A percentile compares a stretch with the other conserved stretches of the same genome.
Evolutionary conservation across 1,284 basidiomycete species (phyloP).

Genomic region (Papiliotrema flavescens): DNA sequence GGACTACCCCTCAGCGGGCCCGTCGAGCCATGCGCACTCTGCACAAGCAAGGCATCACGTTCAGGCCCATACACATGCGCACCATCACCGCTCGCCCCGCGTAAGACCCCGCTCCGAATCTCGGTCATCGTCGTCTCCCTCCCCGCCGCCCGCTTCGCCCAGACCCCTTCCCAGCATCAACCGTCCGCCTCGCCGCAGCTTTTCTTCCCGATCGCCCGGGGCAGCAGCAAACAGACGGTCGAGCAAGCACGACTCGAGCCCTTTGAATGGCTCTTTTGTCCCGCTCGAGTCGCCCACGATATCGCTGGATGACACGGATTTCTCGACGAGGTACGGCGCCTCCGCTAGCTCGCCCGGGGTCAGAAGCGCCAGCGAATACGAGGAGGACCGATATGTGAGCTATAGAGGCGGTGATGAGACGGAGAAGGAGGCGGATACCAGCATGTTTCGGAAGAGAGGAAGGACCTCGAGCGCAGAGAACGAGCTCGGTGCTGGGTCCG

Average conservation of each 20-base stretch:
- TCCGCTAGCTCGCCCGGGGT: conserved; percentile 30
- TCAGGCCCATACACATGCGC: background rate
- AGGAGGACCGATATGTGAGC: conserved; percentile 24
- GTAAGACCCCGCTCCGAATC: conserved; percentile 22
- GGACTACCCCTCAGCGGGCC: background rate
- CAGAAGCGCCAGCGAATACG: conserved; percentile 22
- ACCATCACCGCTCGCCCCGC: conserved; percentile 12
- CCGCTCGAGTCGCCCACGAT: conserved; percentile 1
- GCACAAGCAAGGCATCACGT: background rate
- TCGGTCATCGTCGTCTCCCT: conserved; percentile 34
- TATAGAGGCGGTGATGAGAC: conserved; percentile 10
- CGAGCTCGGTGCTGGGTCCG: background rate
- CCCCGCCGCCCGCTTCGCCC: conserved; percentile 25
- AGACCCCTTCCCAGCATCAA: background rate
- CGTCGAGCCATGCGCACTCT: background rate
- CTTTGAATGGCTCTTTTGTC: background rate
- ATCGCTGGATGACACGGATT: conserved; percentile 7
- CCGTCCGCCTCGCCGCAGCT: background rate
- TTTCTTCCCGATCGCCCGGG: background rate
- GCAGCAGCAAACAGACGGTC: background rate
- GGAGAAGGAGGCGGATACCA: conserved; percentile 1
- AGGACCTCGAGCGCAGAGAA: background rate
- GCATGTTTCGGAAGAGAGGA: background rate
- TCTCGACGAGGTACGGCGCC: conserved; percentile 27
- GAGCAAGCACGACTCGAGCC: background rate